These are phyloP conservation scores for Lentinus polychrous DNA, from an alignment of 1,284 basidiomycete genomes.

Conservation along the genomic window DNA sequence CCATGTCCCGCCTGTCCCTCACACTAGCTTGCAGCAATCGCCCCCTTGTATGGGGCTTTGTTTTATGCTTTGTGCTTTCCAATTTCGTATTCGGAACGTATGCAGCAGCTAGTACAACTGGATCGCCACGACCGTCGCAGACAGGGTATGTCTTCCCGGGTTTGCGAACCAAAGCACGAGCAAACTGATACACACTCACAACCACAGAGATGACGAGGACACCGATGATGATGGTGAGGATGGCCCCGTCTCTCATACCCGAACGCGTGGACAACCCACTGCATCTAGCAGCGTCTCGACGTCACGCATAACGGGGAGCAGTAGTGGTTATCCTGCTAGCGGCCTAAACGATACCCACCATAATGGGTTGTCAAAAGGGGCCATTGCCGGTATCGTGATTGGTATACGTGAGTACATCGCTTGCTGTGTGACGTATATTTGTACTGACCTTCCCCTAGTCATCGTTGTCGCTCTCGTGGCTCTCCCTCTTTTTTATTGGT, in stretches of 20 bases:
- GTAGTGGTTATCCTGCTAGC: neutral
- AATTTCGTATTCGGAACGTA: neutral
- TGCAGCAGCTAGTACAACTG: neutral
- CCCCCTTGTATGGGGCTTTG: neutral
- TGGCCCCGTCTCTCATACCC: neutral
- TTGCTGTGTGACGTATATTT: neutral
- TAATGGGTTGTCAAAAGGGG: constrained; percentile 6
- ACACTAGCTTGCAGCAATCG: too few species aligned
- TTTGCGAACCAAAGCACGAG: too few species aligned
- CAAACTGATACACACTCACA: too few species aligned
- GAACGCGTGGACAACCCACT: neutral
- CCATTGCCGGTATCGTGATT: constrained; percentile 23
- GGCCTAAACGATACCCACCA: neutral
- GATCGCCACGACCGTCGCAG: neutral
- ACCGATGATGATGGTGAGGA: neutral
- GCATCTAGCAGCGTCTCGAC: neutral
- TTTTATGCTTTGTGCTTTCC: neutral
- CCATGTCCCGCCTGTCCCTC: too few species aligned
- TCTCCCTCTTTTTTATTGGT: constrained; percentile 9
- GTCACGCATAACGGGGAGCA: neutral
- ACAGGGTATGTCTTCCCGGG: neutral
- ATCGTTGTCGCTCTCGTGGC: neutral
- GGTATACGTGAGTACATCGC: constrained; percentile 16
- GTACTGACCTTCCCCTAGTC: neutral
- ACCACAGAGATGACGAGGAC: neutral